Base-by-base conservation (phyloP, 225 moss, liverwort and hornwort genomes). In the Rhytidiadelphus loreus region DNA sequence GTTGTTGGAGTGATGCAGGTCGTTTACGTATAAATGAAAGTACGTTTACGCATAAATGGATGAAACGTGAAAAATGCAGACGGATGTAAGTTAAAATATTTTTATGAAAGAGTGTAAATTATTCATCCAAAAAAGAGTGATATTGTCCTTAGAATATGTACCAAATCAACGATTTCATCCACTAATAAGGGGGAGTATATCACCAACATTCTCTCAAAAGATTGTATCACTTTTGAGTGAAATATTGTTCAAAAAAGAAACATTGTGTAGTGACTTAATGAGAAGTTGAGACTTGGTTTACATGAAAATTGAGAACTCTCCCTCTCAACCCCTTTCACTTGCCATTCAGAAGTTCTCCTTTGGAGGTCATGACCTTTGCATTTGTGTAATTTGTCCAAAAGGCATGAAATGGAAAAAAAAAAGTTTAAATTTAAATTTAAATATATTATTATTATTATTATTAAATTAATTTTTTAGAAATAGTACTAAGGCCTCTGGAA, bases 221-320 rank as follows among this genome's bases (percentile, higher is more conserved):
- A 13, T n/a, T 39, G 23, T 23, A 39, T 39, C 1, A 16, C 39
- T 70, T 25, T 25, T 4, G 3, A 68, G 2, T 1, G 4, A 21
- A 21, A 39, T 69, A 39, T 39, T 14, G 8, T 5, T 69, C 2
- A 39, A 39, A 24, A 69, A 12, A 69, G 5, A 25, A 13, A 25
- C 8, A 70, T 70, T 70, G 26, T 14, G 15, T 5, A 70, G 0
- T 1, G 0, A 25, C n/a, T 41, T 8, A 70, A 70, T 14, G 14
- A 41, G 0, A 41, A 14, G 14, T 69, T 25, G 25, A 70, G 6
- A 13, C 4, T 0, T 0, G 11, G 22, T 22, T n/a, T 22, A 21
- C 6, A 20, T 0, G 12, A 22, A 68, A 68, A 23, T 68, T 12
- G n/a, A n/a, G 16, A 32, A 63, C 16, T 62, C 32, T 63, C 32